These are phyloP conservation scores for Candida hispaniensis DNA, from an alignment of 805 yeast genomes.

Conservation along the genomic window DNA sequence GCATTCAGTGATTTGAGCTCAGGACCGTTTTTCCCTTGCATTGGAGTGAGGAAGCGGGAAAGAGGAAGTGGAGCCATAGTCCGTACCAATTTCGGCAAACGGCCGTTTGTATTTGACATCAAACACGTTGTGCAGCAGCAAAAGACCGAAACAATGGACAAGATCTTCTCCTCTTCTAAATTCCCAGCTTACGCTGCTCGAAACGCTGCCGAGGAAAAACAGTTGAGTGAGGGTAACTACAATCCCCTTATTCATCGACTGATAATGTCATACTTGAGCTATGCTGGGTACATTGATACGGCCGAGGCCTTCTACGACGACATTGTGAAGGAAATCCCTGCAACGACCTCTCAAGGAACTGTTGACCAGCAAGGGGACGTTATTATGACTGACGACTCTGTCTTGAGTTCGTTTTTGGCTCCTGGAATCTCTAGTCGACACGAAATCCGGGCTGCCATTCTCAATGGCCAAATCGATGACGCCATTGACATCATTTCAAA, in stretches of 20 bases:
- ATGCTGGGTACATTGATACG: conserved; percentile 47
- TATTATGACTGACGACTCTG: conserved; percentile 25
- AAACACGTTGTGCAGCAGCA: conserved; percentile 39
- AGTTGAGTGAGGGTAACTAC: conserved; percentile 14
- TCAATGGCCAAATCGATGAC: conserved; percentile 37
- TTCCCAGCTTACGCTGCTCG: conserved; percentile 18
- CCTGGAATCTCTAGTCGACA: conserved; percentile 36
- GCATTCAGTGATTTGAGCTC: conserved; percentile 41
- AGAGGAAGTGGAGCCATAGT: conserved; percentile 32
- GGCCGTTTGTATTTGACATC: conserved; percentile 52
- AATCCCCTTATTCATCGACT: conserved; percentile 29
- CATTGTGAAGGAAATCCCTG: conserved; percentile 27
- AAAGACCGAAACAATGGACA: conserved; percentile 30
- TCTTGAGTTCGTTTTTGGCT: conserved; percentile 29
- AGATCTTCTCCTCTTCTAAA: conserved; percentile 16
- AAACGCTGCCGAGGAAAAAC: conserved; percentile 14
- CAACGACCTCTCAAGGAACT: conserved; percentile 15
- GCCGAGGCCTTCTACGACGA: conserved; percentile 44
- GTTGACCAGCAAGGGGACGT: conserved; percentile 18
- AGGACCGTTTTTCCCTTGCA: conserved; percentile 37
- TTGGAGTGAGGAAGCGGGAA: conserved; percentile 31
- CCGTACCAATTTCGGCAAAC: conserved; percentile 40
- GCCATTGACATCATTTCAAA: conserved; percentile 33
- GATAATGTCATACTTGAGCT: conserved; percentile 42
- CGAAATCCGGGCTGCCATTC: conserved; percentile 35